A percentile compares a stretch with the other conserved stretches of the same genome.
phyloP scores from a whole-genome alignment of 345 rosid genomes.

The Brassica rapa region DNA sequence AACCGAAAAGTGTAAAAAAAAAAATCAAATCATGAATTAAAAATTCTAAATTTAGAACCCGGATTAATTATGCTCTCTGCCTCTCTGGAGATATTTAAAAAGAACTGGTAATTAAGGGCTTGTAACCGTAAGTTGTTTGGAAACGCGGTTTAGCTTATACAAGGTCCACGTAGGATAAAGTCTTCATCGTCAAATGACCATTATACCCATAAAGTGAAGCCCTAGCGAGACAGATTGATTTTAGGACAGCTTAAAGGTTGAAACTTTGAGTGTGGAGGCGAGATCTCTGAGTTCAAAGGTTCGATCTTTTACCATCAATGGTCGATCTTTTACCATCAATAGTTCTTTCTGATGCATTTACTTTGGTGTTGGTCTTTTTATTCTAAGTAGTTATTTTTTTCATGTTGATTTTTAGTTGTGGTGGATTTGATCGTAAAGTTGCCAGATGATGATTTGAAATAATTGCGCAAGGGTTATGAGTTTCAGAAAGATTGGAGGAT shows the following conservation, averaged over 20 bases:
- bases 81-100: too few species aligned
- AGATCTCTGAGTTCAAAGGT: slow-evolving; percentile 7
- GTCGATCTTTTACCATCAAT: not conserved
- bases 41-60: too few species aligned
- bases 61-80: too few species aligned
- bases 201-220: slow-evolving; percentile 29
- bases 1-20: too few species aligned
- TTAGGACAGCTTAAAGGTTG: slow-evolving; percentile 2
- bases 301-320: not conserved
- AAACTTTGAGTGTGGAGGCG: slow-evolving; percentile 13
- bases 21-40: too few species aligned
- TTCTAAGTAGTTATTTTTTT: not conserved
- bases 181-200: not conserved
- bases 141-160: slow-evolving; percentile 4
- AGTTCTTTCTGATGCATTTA: not conserved
- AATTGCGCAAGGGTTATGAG: slow-evolving; percentile 46
- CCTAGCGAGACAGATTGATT: not conserved
- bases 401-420: not conserved
- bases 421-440: slow-evolving; percentile 16
- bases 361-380: not conserved
- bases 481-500: slow-evolving; percentile 18
- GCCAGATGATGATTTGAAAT: slow-evolving; percentile 38
- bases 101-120: too few species aligned
- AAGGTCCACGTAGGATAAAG: not conserved
- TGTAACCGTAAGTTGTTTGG: too few species aligned